These are phyloP conservation scores for Colletotrichum sp. DNA, from an alignment of 2,329 filamentous ascomycete species.

Conservation along the genomic window DNA sequence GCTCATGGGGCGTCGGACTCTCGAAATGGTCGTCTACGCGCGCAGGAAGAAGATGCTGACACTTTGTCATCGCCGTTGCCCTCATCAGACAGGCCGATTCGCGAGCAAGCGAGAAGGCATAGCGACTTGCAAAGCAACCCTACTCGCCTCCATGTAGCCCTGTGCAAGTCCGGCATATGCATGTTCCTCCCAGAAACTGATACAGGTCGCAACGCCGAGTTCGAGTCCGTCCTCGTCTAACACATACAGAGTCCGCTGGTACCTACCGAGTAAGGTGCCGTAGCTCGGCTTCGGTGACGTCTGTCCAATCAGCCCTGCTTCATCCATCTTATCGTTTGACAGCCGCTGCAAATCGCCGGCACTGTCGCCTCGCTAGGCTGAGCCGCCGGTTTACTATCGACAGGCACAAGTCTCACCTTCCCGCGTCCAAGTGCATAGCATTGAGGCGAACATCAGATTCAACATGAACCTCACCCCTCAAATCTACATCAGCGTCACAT, in stretches of 20 bases:
- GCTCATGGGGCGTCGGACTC: not conserved
- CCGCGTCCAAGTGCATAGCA: not conserved
- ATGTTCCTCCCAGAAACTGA: not conserved
- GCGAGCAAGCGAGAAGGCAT: not conserved
- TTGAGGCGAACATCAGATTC: not conserved
- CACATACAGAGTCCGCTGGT: not conserved
- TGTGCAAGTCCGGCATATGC: constrained; percentile 1
- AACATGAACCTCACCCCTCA: not conserved
- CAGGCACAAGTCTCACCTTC: not conserved
- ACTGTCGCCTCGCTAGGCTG: not conserved
- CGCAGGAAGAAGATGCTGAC: not conserved
- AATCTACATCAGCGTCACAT: not conserved
- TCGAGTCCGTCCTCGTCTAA: not conserved
- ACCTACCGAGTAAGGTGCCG: not conserved
- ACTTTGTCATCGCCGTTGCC: not conserved
- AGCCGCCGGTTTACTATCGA: not conserved
- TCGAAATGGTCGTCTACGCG: not conserved
- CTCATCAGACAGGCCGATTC: not conserved
- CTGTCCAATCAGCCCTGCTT: not conserved
- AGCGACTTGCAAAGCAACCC: not conserved
- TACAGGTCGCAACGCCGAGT: not conserved
- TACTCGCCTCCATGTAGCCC: not conserved
- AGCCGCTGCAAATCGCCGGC: not conserved
- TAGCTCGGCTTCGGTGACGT: not conserved
- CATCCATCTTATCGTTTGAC: not conserved